phyloP scores from a whole-genome alignment of 2,329 filamentous ascomycete genomes.

The Aureobasidium sp. region DNA sequence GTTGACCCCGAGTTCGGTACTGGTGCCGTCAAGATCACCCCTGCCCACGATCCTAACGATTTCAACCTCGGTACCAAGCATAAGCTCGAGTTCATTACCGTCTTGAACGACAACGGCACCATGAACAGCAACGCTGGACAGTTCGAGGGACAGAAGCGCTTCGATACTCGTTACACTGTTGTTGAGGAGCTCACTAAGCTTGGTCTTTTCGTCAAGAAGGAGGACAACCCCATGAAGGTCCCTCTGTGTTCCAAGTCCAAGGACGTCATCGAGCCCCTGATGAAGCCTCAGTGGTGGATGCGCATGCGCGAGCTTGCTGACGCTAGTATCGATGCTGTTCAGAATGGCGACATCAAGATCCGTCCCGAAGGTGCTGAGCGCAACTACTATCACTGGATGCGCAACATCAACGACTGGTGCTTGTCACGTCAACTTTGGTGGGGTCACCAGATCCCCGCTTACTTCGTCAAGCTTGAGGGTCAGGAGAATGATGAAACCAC shows the following conservation, averaged over 20 bases:
- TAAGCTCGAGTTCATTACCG: conserved; percentile 85
- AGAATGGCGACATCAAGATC: conserved; percentile 76
- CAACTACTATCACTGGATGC: conserved; percentile 82
- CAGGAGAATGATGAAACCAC: conserved; percentile 49
- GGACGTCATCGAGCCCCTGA: conserved; percentile 85
- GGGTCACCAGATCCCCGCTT: conserved; percentile 91
- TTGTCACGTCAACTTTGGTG: conserved; percentile 92
- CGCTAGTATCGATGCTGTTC: conserved; percentile 72
- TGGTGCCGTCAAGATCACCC: conserved; percentile 93
- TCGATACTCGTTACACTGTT: conserved; percentile 82
- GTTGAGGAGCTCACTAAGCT: conserved; percentile 76
- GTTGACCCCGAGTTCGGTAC: conserved; percentile 93
- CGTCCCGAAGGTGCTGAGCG: conserved; percentile 73
- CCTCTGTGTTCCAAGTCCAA: conserved; percentile 84
- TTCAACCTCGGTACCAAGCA: conserved; percentile 53
- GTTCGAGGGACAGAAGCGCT: conserved; percentile 81
- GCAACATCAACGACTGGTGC: conserved; percentile 88
- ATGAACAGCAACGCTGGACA: conserved; percentile 78
- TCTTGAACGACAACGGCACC: conserved; percentile 81
- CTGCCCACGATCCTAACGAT: conserved; percentile 93
- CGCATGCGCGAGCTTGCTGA: conserved; percentile 77
- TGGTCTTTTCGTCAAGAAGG: conserved; percentile 86
- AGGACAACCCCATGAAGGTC: conserved; percentile 91
- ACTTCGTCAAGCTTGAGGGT: conserved; percentile 73
- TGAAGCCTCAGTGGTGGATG: conserved; percentile 99